phyloP scores from a whole-genome alignment of 1,284 basidiomycete genomes.

The Ceratobasidium theobromae region DNA sequence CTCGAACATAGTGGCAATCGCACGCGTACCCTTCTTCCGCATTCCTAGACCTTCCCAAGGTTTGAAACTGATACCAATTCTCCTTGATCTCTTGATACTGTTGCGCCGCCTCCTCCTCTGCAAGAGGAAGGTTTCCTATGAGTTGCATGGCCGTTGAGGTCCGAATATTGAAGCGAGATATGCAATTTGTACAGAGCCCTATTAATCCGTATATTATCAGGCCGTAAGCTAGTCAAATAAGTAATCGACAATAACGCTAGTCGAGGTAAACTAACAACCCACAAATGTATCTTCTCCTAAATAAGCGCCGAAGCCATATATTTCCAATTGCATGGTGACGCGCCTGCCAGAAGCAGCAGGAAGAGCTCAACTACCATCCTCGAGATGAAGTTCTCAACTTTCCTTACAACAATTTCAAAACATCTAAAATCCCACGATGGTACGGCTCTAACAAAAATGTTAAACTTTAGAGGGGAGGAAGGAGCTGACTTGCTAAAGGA shows the following conservation, averaged over 20 bases:
- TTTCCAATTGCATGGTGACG: conserved; percentile 11
- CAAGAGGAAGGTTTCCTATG: conserved; percentile 75
- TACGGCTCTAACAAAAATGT: conserved; percentile 64
- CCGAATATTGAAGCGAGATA: background rate
- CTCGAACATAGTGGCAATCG: conserved; percentile 81
- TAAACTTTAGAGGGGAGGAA: conserved; percentile 48
- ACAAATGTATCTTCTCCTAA: conserved; percentile 11
- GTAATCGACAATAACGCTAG: conserved; percentile 8
- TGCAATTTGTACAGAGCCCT: background rate
- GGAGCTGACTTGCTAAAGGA: conserved; percentile 35
- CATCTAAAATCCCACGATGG: conserved; percentile 65
- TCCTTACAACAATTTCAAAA: conserved; percentile 60
- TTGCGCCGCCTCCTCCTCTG: conserved; percentile 69
- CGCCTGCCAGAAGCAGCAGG: background rate
- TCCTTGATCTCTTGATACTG: conserved; percentile 74
- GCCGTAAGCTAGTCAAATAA: background rate
- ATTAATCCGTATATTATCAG: background rate
- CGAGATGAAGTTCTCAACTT: conserved; percentile 60
- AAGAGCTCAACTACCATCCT: conserved; percentile 32
- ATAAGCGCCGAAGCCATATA: conserved; percentile 23
- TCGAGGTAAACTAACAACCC: conserved; percentile 6
- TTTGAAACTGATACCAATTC: conserved; percentile 88
- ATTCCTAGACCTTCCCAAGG: conserved; percentile 84
- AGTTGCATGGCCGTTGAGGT: conserved; percentile 43
- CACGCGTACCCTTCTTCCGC: conserved; percentile 91